Percentiles rank a stretch among this genome's conserved stretches.
Conservation (phyloP, 2,329 filamentous ascomycete species). For the Botrytis medusae region DNA sequence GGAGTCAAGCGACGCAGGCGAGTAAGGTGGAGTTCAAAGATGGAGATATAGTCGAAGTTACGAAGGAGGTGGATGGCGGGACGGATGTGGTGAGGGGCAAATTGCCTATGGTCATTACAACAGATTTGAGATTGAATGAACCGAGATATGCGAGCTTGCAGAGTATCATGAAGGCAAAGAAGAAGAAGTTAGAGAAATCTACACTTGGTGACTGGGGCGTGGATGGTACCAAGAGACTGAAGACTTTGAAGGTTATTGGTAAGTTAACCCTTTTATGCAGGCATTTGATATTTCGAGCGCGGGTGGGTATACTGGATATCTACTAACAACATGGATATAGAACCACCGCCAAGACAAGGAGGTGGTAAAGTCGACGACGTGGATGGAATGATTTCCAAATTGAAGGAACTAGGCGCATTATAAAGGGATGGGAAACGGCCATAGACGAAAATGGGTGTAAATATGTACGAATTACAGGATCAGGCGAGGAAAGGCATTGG, state of each 20-base stretch:
- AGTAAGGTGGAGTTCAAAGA: conserved; percentile 74
- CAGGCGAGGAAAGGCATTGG: not conserved
- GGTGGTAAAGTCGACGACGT: conserved; percentile 98
- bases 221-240: conserved; percentile 72
- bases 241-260: conserved; percentile 87
- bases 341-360: conserved; percentile 83
- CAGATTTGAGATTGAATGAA: conserved; percentile 91
- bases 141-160: conserved; percentile 92
- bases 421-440: conserved; percentile 24
- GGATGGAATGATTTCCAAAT: conserved; percentile 85
- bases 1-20: conserved; percentile 94
- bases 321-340: conserved; percentile 45
- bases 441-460: conserved; percentile 14
- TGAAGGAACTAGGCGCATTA: conserved; percentile 88
- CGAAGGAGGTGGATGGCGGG: conserved; percentile 91
- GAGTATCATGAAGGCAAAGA: conserved; percentile 99
- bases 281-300: not conserved
- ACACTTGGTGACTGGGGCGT: conserved; percentile 79
- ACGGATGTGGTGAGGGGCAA: conserved; percentile 84
- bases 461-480: conserved; percentile 19
- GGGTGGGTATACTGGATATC: not conserved
- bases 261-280: conserved; percentile 41
- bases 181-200: conserved; percentile 97
- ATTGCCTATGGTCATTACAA: conserved; percentile 91
- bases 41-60: conserved; percentile 71